A percentile compares a stretch with the other conserved stretches of the same genome.
Evolutionary conservation across 2,329 filamentous ascomycete genomes (phyloP).

Genomic region (Torrubiellomyces zombiae): DNA sequence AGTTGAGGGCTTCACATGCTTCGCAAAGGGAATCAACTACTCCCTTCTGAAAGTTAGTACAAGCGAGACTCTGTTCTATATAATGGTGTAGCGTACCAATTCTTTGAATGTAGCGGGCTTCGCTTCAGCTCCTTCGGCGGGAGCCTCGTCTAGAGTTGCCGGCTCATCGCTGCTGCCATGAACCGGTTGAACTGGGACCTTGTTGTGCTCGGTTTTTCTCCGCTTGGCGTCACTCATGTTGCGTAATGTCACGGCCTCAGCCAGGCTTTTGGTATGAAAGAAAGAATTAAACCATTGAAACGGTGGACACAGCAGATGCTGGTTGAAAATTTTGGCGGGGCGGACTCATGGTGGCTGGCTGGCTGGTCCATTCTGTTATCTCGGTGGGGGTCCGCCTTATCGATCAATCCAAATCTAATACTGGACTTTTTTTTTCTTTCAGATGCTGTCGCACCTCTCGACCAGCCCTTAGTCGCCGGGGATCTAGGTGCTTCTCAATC

Average conservation of each 20-base stretch:
- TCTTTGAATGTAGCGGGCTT: constrained; percentile 48
- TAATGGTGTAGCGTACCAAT: constrained; percentile 23
- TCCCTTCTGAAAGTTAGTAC: constrained; percentile 30
- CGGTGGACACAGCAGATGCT: background rate
- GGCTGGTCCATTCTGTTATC: too few species aligned
- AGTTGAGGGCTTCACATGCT: constrained; percentile 67
- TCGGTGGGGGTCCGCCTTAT: too few species aligned
- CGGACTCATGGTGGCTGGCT: too few species aligned
- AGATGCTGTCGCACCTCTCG: constrained; percentile 6
- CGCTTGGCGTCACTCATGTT: constrained; percentile 22
- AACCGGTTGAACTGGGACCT: too few species aligned
- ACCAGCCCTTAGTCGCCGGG: too few species aligned
- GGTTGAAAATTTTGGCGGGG: constrained; percentile 18
- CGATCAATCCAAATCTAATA: too few species aligned
- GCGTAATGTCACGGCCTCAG: constrained; percentile 1
- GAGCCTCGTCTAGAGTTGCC: constrained; percentile 16
- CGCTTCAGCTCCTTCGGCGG: constrained; percentile 15
- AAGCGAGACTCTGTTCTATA: background rate
- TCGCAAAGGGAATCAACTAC: constrained; percentile 79
- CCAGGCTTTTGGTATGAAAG: constrained; percentile 1
- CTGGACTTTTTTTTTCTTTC: constrained; percentile 23
- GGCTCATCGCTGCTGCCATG: constrained; percentile 17
- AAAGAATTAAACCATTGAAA: constrained; percentile 3
- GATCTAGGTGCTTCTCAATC: too few species aligned
- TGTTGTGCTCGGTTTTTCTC: constrained; percentile 20